Base-by-base conservation (phyloP, 2,329 filamentous ascomycete species). In the Penicillium sp. region DNA sequence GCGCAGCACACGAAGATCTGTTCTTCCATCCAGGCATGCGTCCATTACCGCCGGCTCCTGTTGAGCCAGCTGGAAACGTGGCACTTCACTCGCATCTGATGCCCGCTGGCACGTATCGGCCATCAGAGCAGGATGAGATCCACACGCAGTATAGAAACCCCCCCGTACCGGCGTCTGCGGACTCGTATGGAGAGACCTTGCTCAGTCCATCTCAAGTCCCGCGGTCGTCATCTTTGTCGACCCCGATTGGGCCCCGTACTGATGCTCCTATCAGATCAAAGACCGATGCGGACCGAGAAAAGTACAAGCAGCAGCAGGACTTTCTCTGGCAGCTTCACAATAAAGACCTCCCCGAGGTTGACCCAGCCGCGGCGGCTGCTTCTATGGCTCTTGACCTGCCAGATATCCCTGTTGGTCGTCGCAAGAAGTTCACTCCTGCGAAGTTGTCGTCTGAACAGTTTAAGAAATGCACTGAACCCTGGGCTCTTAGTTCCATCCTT, bases 1-100 rank as follows among this genome's bases (percentile, higher is more conserved):
- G 85, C 62, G 87, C 90, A 44, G 91, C 92, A 55, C 90, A 91
- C 60, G 90, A 90, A 19, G 95, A 96, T 66, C 87, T 98, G 70
- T 96, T 96, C 71, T 99, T 96, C 72, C 92, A 98, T 68, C 93
- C 93, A 19, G 91, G 91, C 39, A 86, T 92, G 70, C 81, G 80
- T 51, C 87, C 86, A 52, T 73, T 89, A 46, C 84, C 86, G 66
- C 80, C 86, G 78, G 76, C 92, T 76, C 74, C 88, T 79, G 69
- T 90, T 78, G 64, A 84, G 4, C 70, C 79, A 29, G 80, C 76
- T 46, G 79, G 79, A 8, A 80, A 80, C 61, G 66, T 24, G 39
- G 77, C 72, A 43, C 68, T 74, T 46, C 74, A 76, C 37, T 75
- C 79, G 29, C 79, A 81, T 65, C 63, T 83, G 47, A 76, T 82